Percentiles rank a stretch among this genome's conserved stretches.
Evolutionary conservation across 345 rosid species (phyloP).

Genomic region (Aethionema arabicum): DNA sequence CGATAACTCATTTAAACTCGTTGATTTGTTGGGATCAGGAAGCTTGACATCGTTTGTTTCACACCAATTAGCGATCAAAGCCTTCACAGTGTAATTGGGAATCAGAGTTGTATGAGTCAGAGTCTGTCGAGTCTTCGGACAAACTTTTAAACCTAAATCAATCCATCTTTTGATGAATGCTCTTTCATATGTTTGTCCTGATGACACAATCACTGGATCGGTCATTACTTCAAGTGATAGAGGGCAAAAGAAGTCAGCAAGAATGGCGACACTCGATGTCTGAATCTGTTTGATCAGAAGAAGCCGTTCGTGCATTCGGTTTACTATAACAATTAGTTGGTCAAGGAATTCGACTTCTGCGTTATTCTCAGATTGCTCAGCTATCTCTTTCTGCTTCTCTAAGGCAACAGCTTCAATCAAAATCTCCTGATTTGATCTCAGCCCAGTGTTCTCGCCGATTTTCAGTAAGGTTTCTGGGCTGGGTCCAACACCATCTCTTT

Average conservation of each 20-base stretch:
- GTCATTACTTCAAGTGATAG: slow-evolving; percentile 96
- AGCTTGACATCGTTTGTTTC: slow-evolving; percentile 82
- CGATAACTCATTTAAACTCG: slow-evolving; percentile 54
- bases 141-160: slow-evolving; percentile 85
- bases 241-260: slow-evolving; percentile 95
- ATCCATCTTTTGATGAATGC: slow-evolving; percentile 91
- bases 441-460: slow-evolving; percentile 66
- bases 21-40: slow-evolving; percentile 67
- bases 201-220: slow-evolving; percentile 92
- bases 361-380: slow-evolving; percentile 81
- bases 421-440: slow-evolving; percentile 88
- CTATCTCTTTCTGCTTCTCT: slow-evolving; percentile 90
- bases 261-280: slow-evolving; percentile 75
- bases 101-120: slow-evolving; percentile 73
- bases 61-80: slow-evolving; percentile 92
- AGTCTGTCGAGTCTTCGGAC: slow-evolving; percentile 92
- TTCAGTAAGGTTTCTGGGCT: slow-evolving; percentile 64
- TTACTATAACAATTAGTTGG: slow-evolving; percentile 62
- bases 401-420: slow-evolving; percentile 92
- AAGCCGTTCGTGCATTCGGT: slow-evolving; percentile 75
- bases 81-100: slow-evolving; percentile 97
- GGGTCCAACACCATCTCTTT: slow-evolving; percentile 55
- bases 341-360: slow-evolving; percentile 73
- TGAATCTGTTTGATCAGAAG: slow-evolving; percentile 72
- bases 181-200: slow-evolving; percentile 94